phyloP scores from a whole-genome alignment of 179 eudicot species.

The Camellia oleifera region DNA sequence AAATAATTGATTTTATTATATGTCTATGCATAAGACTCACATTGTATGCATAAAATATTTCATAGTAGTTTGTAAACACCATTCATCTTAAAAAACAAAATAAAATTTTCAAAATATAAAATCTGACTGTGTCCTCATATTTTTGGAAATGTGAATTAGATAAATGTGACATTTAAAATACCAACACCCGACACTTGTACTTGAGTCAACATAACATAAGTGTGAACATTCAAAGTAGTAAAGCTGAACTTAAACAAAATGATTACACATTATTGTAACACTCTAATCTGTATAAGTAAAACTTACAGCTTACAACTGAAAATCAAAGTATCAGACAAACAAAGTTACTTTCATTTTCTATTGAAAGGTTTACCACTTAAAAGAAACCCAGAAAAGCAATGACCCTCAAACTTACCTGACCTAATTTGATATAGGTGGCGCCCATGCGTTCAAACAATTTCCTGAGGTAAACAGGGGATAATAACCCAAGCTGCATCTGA shows the following conservation, averaged over 20 bases:
- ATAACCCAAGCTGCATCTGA: conserved; percentile 74
- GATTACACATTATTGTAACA: background rate
- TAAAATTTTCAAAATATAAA: too few species aligned
- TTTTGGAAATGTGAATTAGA: too few species aligned
- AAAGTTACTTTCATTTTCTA: background rate
- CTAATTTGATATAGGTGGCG: conserved; percentile 93
- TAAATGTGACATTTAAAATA: too few species aligned
- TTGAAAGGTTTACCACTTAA: background rate
- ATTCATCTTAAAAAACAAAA: too few species aligned
- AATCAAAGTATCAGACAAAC: background rate
- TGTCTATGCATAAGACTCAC: too few species aligned
- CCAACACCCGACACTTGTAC: too few species aligned
- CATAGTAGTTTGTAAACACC: too few species aligned
- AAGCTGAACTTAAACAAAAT: background rate
- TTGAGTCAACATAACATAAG: too few species aligned
- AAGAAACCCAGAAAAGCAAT: conserved; percentile 3
- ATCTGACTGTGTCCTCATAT: too few species aligned
- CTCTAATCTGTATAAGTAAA: background rate
- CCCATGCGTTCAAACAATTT: conserved; percentile 96
- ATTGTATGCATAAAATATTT: too few species aligned
- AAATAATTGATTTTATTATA: too few species aligned
- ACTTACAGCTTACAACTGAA: background rate
- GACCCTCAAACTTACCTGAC: conserved; percentile 58
- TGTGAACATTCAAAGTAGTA: background rate
- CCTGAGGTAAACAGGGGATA: conserved; percentile 84